Evolutionary conservation across 257 asterid species (phyloP).

Genomic region (Rhazya stricta): DNA sequence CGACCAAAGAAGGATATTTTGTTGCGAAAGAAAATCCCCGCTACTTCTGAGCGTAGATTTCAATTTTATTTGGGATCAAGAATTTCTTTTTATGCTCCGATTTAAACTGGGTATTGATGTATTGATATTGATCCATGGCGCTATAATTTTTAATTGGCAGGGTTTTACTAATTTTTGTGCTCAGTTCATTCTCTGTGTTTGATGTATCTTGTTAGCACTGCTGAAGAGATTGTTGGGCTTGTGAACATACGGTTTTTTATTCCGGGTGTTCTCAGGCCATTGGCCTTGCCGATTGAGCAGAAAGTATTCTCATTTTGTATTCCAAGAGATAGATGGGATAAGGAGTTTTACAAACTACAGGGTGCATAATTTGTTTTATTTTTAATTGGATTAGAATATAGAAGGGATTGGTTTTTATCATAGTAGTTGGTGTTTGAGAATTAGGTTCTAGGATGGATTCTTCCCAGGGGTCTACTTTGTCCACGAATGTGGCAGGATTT

Average conservation of each 20-base stretch:
- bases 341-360: constrained; percentile 70
- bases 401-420: neutral
- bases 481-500: constrained; percentile 57
- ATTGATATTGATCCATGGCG: constrained; percentile 30
- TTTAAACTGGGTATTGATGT: neutral
- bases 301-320: constrained; percentile 43
- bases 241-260: constrained; percentile 54
- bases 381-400: constrained; percentile 4
- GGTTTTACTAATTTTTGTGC: constrained; percentile 15
- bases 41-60: neutral
- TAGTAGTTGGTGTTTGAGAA: constrained; percentile 22
- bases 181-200: constrained; percentile 30
- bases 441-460: constrained; percentile 45
- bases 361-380: constrained; percentile 48
- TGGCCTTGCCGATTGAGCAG: constrained; percentile 47
- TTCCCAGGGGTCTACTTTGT: constrained; percentile 64
- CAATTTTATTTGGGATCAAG: neutral
- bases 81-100: neutral
- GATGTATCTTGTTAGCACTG: constrained; percentile 56
- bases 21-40: neutral
- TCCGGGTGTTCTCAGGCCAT: constrained; percentile 77
- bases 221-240: constrained; percentile 50
- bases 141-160: constrained; percentile 26
- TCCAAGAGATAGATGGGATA: constrained; percentile 80
- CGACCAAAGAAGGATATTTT: neutral